Conservation (phyloP, 2,329 filamentous ascomycete genomes). For the Myriosclerotinia scirpicola region DNA sequence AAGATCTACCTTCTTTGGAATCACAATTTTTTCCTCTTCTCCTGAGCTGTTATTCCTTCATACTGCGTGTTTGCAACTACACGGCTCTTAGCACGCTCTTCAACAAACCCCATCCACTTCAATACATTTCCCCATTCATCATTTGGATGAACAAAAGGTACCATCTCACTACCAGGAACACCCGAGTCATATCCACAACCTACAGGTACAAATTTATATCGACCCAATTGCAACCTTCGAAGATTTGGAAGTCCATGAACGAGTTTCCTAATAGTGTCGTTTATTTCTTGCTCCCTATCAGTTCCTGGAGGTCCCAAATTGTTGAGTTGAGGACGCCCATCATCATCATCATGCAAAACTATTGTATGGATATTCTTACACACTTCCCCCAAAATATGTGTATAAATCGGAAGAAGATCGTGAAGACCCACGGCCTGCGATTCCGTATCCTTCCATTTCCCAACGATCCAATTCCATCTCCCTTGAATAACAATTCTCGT, state of each 20-base stretch:
- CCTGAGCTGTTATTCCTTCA: not conserved
- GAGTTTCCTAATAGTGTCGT: not conserved
- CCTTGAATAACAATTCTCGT: not conserved
- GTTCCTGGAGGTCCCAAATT: not conserved
- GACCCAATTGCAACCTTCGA: not conserved
- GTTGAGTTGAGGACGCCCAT: not conserved
- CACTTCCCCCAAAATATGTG: not conserved
- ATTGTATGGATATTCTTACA: not conserved
- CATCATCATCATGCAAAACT: not conserved
- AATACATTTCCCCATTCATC: not conserved
- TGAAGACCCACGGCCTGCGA: slow-evolving; percentile 3
- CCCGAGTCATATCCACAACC: not conserved
- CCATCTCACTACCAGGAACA: not conserved
- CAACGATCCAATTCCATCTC: not conserved
- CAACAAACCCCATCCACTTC: not conserved
- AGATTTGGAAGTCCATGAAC: not conserved
- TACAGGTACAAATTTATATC: not conserved
- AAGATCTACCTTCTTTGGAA: too few species aligned
- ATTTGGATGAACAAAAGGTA: not conserved
- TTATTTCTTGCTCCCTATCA: not conserved
- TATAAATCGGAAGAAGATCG: slow-evolving; percentile 1
- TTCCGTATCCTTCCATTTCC: not conserved
- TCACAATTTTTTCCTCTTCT: not conserved
- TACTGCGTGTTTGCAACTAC: not conserved
- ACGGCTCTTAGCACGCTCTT: not conserved